Evolutionary conservation across 2,329 filamentous ascomycete species (phyloP).

Genomic region (Fusarium chaquense): DNA sequence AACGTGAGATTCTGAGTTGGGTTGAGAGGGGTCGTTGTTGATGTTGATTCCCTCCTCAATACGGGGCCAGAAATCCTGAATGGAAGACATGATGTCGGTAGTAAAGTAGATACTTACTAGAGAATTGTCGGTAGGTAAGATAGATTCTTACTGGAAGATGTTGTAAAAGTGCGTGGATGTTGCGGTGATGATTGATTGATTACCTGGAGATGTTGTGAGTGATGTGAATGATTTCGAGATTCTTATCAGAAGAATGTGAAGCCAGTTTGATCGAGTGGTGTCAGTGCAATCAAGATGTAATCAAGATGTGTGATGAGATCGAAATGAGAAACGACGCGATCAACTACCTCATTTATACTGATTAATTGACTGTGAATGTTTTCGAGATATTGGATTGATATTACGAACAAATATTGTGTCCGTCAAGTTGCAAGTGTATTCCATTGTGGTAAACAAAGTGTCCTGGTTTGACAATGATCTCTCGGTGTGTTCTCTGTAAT

Average conservation of each 20-base stretch:
- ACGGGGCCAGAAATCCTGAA: conserved; percentile 21
- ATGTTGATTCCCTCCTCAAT: conserved; percentile 17
- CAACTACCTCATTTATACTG: not conserved
- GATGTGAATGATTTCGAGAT: not conserved
- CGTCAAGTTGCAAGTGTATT: not conserved
- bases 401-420: not conserved
- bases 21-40: not conserved
- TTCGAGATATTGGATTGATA: not conserved
- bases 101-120: not conserved
- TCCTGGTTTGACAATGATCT: not conserved
- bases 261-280: not conserved
- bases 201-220: not conserved
- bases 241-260: not conserved
- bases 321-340: not conserved
- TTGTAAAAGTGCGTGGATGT: not conserved
- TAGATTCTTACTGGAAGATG: not conserved
- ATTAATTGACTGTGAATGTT: not conserved
- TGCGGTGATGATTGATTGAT: not conserved
- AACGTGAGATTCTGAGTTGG: not conserved
- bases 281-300: not conserved
- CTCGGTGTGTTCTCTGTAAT: not conserved
- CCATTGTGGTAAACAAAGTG: not conserved
- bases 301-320: not conserved
- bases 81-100: conserved; percentile 1
- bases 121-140: not conserved